Base-by-base conservation (phyloP, 306 rosid genomes). In the Delonix regia region DNA sequence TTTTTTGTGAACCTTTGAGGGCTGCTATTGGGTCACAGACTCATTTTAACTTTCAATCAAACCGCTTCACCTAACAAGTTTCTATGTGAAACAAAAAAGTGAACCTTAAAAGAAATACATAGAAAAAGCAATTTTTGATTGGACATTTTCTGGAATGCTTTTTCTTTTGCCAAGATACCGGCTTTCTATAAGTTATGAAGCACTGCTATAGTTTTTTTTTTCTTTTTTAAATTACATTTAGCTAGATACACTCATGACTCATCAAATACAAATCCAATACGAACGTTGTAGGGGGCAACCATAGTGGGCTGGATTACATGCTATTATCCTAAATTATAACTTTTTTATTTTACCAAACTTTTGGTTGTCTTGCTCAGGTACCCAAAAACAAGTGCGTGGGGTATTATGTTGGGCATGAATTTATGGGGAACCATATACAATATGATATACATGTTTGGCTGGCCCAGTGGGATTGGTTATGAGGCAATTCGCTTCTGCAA, bases 401-500 rank as follows among this genome's bases (percentile, higher is more conserved):
- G 81, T 83, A 92, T 94, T 68, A 94, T 94, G 99, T 81, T 94
- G 79, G 97, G 99, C 72, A 94, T 94, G 99, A 94, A 94, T 83
- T 83, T 94, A 74, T 94, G 99, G 99, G 99, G 99, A 44, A 92
- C 99, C 82, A 84, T 92, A 78, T 94, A 94, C 85, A 94, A 94
- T 81, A 63, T 89, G 89, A 44, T 93, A 49, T 95, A 90, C 87
- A 96, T 93, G 98, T 96, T 93, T 55, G 96, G 94, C 71, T 93
- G 90, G 98, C 96, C 98, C 1, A 70, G 45, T 0, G 97, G 82
- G 15, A 90, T 87, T 21, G 99, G 99, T 65, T 93, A 65, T 63
- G 96, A 88, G 75, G 96, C 98, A 36, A 85, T 96, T 82, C 88
- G 79, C 44, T 96, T 96, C 85, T 96, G 98, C 88, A 79, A 78